Evolutionary conservation across 2,329 filamentous ascomycete species (phyloP), one percentile per base, ranked within the genome.

Genomic region (Fusarium bactridioides): DNA sequence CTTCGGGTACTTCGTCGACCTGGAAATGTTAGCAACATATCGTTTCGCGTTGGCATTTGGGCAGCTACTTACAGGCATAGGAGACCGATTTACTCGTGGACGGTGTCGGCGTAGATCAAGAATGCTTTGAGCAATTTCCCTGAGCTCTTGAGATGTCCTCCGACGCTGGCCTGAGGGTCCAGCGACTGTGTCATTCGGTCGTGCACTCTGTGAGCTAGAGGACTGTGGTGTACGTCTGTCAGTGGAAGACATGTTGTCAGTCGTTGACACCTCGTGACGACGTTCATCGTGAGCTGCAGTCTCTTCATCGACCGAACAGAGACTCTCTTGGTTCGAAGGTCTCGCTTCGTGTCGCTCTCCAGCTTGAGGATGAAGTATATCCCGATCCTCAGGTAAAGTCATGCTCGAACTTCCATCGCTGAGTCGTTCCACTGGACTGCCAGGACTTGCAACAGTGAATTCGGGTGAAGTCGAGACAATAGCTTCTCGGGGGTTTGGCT

Each of bases 31-130:
- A 33, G 31, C 31, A 33, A 33, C 31, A 33, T 33, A 33, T 33
- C 31, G 31, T 16, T 33, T 33, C 13, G 7, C 15, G 7, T 15
- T 33, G 31, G 13, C 31, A 33, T 33, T 33, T 33, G 15, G 31
- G 31, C 31, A 33, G 31, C 31, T 33, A 33, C 31, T 33, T 33
- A 33, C 31, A 33, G 31, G 0, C n/a, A 25, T 25, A 25, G 23
- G 23, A 25, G 23, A 5, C 23, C 23, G 23, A 25, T 25, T 25
- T 25, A 15, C 10, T n/a, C 10, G 10, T n/a, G 13, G 19, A 29
- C 1, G 10, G 4, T 3, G 2, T 16, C 44, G 44, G 4, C 13
- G 1, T 3, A n/a, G 19, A 7, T 29, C 7, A 21, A 47, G 4
- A 3, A 10, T 3, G 16, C 9, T 12, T 29, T 47, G 25, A 47